Evolutionary conservation across 163 green algal genomes (phyloP).

Genomic region (Chloromonas sp.): DNA sequence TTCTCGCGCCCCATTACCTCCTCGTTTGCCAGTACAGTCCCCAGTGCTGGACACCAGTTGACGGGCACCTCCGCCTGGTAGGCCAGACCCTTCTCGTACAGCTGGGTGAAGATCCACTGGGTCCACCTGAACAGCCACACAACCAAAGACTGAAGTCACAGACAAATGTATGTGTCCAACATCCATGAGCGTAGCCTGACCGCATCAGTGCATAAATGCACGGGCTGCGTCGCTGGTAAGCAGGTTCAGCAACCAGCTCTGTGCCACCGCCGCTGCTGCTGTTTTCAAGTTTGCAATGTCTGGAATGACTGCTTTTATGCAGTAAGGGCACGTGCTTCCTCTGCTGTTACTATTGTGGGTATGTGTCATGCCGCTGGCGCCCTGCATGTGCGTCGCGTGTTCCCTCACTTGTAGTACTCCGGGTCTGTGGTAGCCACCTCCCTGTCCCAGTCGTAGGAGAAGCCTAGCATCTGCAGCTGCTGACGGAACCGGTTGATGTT

Average conservation of each 20-base stretch:
- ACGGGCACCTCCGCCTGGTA: conserved; percentile 95
- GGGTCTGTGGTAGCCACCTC: conserved; percentile 91
- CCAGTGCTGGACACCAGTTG: conserved; percentile 97
- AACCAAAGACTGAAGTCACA: background rate
- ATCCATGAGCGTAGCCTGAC: too few relatives aligned
- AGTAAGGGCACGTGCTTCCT: too few relatives aligned
- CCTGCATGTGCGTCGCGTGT: too few relatives aligned
- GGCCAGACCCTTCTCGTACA: conserved; percentile 86
- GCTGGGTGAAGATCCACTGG: conserved; percentile 98
- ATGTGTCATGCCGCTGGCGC: too few relatives aligned
- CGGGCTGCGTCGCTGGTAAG: too few relatives aligned
- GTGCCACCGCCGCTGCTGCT: too few relatives aligned
- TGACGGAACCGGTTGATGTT: conserved; percentile 87
- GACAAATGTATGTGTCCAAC: too few relatives aligned
- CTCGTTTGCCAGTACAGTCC: conserved; percentile 97
- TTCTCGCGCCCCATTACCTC: conserved; percentile 62
- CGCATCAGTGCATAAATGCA: too few relatives aligned
- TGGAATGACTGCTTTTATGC: too few relatives aligned
- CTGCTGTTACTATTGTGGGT: too few relatives aligned
- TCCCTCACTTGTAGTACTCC: conserved; percentile 84
- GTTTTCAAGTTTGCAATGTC: too few relatives aligned
- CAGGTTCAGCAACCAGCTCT: too few relatives aligned
- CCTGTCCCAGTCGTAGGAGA: conserved; percentile 95
- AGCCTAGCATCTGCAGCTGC: conserved; percentile 88
- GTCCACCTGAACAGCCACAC: conserved; percentile 74